These are phyloP conservation scores for Puccinia novopanici DNA, from an alignment of 1,284 basidiomycete species.

Conservation along the genomic window DNA sequence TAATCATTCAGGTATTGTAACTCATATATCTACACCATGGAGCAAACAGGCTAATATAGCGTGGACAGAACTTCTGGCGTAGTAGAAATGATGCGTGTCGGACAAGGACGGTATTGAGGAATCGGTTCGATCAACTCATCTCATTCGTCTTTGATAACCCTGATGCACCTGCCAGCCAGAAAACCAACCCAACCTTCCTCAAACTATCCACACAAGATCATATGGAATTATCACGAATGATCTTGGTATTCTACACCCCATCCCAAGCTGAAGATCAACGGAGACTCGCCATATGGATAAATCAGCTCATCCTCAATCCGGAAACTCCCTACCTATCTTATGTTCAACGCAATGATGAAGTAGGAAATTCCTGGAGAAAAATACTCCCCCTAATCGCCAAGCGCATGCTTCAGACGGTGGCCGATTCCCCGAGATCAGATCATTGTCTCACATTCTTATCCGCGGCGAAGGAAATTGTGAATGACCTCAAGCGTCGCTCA, in stretches of 20 bases:
- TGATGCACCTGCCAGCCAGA: background rate
- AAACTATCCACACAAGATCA: slow-evolving; percentile 32
- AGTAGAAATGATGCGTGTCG: slow-evolving; percentile 14
- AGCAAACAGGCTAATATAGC: too few relatives aligned
- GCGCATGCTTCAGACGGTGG: slow-evolving; percentile 13
- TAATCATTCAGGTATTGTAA: slow-evolving; percentile 42
- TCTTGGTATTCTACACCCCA: slow-evolving; percentile 36
- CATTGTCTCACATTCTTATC: slow-evolving; percentile 14
- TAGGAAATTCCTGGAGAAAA: slow-evolving; percentile 17
- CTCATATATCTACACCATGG: too few relatives aligned
- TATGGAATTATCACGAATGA: slow-evolving; percentile 21
- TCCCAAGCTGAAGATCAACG: slow-evolving; percentile 21
- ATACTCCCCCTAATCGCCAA: slow-evolving; percentile 36
- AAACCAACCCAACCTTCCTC: background rate
- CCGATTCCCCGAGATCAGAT: slow-evolving; percentile 29
- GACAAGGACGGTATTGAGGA: slow-evolving; percentile 19
- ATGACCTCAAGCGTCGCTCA: background rate
- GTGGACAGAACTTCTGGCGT: slow-evolving; percentile 34
- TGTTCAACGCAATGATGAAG: background rate
- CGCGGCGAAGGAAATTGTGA: slow-evolving; percentile 23
- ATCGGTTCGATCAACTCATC: slow-evolving; percentile 39
- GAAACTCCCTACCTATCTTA: slow-evolving; percentile 14
- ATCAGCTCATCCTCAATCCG: slow-evolving; percentile 10
- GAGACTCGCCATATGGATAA: slow-evolving; percentile 20
- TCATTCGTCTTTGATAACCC: slow-evolving; percentile 28